A percentile compares a stretch with the other conserved stretches of the same genome.
Evolutionary conservation across 352 stramenopile species (phyloP).

Genomic region (Globisporangium camurandrum): DNA sequence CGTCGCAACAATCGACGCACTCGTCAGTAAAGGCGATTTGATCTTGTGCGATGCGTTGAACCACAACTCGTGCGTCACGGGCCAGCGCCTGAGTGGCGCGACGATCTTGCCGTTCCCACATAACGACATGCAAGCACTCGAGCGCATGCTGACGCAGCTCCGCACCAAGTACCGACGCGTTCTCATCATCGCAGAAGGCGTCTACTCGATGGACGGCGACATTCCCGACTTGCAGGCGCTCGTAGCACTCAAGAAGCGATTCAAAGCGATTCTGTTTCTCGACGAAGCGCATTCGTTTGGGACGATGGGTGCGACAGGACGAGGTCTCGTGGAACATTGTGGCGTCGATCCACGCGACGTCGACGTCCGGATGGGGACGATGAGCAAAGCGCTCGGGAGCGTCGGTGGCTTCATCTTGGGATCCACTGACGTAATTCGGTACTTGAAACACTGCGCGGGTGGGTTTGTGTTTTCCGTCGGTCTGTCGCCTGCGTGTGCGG

Average conservation of each 20-base stretch:
- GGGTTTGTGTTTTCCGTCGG: slow-evolving; percentile 79
- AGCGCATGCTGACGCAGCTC: slow-evolving; percentile 64
- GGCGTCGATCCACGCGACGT: slow-evolving; percentile 34
- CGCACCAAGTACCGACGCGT: slow-evolving; percentile 71
- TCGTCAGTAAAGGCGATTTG: slow-evolving; percentile 66
- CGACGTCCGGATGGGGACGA: slow-evolving; percentile 63
- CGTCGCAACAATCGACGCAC: slow-evolving; percentile 65
- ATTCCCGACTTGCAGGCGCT: slow-evolving; percentile 49
- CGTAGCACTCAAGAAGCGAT: slow-evolving; percentile 56
- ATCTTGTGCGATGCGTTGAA: slow-evolving; percentile 77
- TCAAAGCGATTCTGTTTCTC: slow-evolving; percentile 54
- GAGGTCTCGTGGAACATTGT: slow-evolving; percentile 50
- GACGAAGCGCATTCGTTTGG: slow-evolving; percentile 65
- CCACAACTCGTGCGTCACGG: slow-evolving; percentile 74
- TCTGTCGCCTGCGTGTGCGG: slow-evolving; percentile 57
- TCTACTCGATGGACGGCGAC: slow-evolving; percentile 69
- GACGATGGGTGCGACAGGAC: slow-evolving; percentile 45
- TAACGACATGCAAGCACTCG: slow-evolving; percentile 63
- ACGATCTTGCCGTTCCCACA: slow-evolving; percentile 74
- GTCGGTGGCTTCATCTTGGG: slow-evolving; percentile 61
- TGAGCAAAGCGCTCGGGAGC: slow-evolving; percentile 66
- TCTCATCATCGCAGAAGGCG: slow-evolving; percentile 56
- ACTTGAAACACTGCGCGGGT: slow-evolving; percentile 56
- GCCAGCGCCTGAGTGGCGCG: slow-evolving; percentile 65
- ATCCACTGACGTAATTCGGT: slow-evolving; percentile 38